Conservation (phyloP, 371 early-diverging fungal species). For the Apophysomyces trapeziformis region DNA sequence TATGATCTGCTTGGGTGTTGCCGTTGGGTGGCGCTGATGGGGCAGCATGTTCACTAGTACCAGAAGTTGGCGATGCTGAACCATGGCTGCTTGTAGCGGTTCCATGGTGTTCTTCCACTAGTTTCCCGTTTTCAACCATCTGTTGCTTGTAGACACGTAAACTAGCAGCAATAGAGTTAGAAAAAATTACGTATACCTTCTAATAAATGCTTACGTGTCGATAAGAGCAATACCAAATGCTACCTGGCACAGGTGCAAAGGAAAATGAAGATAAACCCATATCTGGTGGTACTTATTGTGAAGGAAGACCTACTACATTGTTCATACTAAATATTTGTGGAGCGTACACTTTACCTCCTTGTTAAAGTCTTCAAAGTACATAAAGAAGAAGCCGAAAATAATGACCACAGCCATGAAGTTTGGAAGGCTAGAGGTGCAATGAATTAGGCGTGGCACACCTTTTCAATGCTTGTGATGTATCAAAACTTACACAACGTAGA, state of each 20-base stretch:
- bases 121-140: constrained; percentile 28
- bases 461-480: not conserved
- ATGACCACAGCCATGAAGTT: constrained; percentile 57
- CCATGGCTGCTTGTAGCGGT: constrained; percentile 13
- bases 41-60: constrained; percentile 9
- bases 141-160: constrained; percentile 42
- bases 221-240: constrained; percentile 61
- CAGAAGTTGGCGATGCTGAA: not conserved
- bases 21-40: constrained; percentile 1
- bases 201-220: constrained; percentile 40
- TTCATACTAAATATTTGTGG: too few relatives aligned
- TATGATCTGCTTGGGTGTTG: not conserved
- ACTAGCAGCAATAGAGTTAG: constrained; percentile 19
- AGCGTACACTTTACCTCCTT: constrained; percentile 39
- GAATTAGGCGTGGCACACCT: too few relatives aligned
- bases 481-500: constrained; percentile 38
- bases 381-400: constrained; percentile 58
- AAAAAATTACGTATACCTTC: not conserved
- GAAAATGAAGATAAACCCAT: constrained; percentile 67
- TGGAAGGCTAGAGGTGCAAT: constrained; percentile 29
- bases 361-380: constrained; percentile 58
- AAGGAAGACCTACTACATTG: constrained; percentile 35
- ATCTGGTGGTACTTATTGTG: constrained; percentile 55
- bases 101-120: constrained; percentile 22
- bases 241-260: constrained; percentile 60